Conservation (phyloP, 1,284 basidiomycete genomes). For the Pseudozyma hubeiensis region DNA sequence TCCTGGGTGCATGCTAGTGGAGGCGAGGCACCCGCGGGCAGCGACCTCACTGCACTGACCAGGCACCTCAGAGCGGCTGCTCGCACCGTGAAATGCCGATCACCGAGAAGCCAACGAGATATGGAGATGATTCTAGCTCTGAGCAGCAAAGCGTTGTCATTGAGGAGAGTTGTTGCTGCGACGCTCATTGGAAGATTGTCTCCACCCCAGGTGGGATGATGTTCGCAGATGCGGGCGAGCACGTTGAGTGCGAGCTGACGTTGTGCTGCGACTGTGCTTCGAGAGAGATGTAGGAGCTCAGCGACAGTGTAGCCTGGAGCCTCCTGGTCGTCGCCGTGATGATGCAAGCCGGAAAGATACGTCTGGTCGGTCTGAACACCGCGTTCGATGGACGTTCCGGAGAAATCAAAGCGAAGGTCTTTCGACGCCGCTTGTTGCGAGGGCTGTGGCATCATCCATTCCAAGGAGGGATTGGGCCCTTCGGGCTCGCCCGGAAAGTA, state of each 20-base stretch:
- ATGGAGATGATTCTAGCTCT: slow-evolving; percentile 38
- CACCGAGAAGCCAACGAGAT: slow-evolving; percentile 54
- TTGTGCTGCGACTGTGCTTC: slow-evolving; percentile 86
- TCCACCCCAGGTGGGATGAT: slow-evolving; percentile 18
- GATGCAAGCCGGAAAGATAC: slow-evolving; percentile 78
- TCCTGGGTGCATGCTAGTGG: slow-evolving; percentile 21
- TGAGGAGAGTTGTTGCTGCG: slow-evolving; percentile 12
- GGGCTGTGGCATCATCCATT: slow-evolving; percentile 55
- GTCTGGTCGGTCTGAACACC: slow-evolving; percentile 33
- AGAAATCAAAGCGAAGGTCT: slow-evolving; percentile 60
- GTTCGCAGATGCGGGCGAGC: slow-evolving; percentile 74
- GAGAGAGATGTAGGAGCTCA: slow-evolving; percentile 83
- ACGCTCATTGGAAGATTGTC: background rate
- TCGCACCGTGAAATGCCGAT: slow-evolving; percentile 57
- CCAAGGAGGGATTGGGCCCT: slow-evolving; percentile 46
- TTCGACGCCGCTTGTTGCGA: slow-evolving; percentile 2
- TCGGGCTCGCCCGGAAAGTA: slow-evolving; percentile 80
- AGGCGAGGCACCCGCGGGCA: slow-evolving; percentile 19
- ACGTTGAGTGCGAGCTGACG: slow-evolving; percentile 83
- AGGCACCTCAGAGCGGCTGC: slow-evolving; percentile 53
- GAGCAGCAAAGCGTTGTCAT: slow-evolving; percentile 20
- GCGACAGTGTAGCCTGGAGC: slow-evolving; percentile 88
- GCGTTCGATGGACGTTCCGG: slow-evolving; percentile 38
- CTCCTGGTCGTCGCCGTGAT: slow-evolving; percentile 80
- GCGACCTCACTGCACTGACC: slow-evolving; percentile 27